Percentiles rank a stretch among this genome's conserved stretches.
These are phyloP conservation scores for Floccularia luteovirens DNA, from an alignment of 768 basidiomycete genomes.

Conservation along the genomic window DNA sequence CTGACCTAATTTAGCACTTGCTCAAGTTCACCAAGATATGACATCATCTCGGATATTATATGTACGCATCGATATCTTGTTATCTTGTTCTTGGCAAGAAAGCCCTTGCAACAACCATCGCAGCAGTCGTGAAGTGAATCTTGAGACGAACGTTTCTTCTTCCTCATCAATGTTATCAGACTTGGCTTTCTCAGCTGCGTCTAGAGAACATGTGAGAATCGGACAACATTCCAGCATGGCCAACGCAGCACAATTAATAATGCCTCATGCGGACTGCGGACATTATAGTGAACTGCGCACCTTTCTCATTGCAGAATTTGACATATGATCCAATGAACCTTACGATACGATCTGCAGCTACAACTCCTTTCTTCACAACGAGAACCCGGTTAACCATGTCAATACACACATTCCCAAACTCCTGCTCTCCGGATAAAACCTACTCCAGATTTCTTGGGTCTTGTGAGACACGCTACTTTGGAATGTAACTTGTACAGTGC, in stretches of 20 bases:
- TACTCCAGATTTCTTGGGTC: constrained; percentile 36
- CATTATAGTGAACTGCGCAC: too few relatives aligned
- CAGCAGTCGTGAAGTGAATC: constrained; percentile 63
- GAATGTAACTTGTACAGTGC: constrained; percentile 78
- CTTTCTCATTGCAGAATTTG: constrained; percentile 75
- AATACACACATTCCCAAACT: constrained; percentile 70
- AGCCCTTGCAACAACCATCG: constrained; percentile 75
- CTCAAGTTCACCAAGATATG: constrained; percentile 86
- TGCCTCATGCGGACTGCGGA: too few relatives aligned
- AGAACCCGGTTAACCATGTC: constrained; percentile 68
- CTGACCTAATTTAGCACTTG: constrained; percentile 25
- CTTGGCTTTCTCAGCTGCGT: constrained; percentile 33
- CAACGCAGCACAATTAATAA: constrained; percentile 3
- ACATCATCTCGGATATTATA: constrained; percentile 80
- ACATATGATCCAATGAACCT: constrained; percentile 86
- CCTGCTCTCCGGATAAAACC: constrained; percentile 68
- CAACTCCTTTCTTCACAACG: constrained; percentile 79
- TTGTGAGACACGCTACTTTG: constrained; percentile 51
- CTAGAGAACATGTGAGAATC: constrained; percentile 13
- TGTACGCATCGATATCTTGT: constrained; percentile 78
- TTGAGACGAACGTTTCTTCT: constrained; percentile 60
- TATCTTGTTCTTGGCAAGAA: constrained; percentile 85
- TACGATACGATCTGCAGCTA: constrained; percentile 73
- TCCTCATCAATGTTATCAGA: too few relatives aligned
- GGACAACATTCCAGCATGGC: constrained; percentile 23